These are phyloP conservation scores for Penicillium sp. DNA, from an alignment of 2,329 filamentous ascomycete genomes.

Conservation along the genomic window DNA sequence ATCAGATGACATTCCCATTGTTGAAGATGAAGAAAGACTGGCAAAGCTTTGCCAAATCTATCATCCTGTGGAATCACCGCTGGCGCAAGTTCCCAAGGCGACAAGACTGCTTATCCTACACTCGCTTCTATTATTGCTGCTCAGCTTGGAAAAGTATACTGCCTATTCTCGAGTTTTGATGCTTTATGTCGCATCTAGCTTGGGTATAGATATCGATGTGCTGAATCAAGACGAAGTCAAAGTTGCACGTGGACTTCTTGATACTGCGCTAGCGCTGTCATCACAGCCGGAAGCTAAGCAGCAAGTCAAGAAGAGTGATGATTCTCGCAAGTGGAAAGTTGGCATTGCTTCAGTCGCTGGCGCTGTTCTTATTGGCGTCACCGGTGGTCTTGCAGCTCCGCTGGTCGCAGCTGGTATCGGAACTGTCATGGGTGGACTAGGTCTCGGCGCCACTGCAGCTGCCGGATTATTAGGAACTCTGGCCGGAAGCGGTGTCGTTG, in stretches of 20 bases:
- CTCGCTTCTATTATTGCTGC: slow-evolving; percentile 66
- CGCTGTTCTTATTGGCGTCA: slow-evolving; percentile 80
- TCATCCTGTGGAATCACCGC: slow-evolving; percentile 58
- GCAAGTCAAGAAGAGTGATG: slow-evolving; percentile 64
- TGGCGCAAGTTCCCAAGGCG: slow-evolving; percentile 42
- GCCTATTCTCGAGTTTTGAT: slow-evolving; percentile 71
- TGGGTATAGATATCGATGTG: slow-evolving; percentile 64
- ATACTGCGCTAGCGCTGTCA: slow-evolving; percentile 72
- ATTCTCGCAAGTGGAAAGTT: slow-evolving; percentile 72
- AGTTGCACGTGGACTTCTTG: slow-evolving; percentile 70
- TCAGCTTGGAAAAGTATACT: slow-evolving; percentile 75
- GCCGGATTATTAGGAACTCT: slow-evolving; percentile 77
- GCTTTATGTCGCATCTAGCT: slow-evolving; percentile 65
- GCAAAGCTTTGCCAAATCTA: slow-evolving; percentile 45
- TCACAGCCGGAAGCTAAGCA: slow-evolving; percentile 75
- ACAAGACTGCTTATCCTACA: slow-evolving; percentile 67
- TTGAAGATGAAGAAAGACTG: slow-evolving; percentile 25
- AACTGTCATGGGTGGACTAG: slow-evolving; percentile 71
- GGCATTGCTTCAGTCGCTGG: slow-evolving; percentile 84
- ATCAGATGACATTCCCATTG: slow-evolving; percentile 22
- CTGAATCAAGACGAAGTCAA: slow-evolving; percentile 71
- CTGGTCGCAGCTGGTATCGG: slow-evolving; percentile 77
- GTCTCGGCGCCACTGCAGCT: slow-evolving; percentile 69
- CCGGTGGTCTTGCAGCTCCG: slow-evolving; percentile 73
- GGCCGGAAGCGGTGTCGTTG: slow-evolving; percentile 73